Evolutionary conservation across 352 stramenopile species (phyloP), one percentile per base, ranked within the genome.

Genomic region (Globisporangium nagaii): DNA sequence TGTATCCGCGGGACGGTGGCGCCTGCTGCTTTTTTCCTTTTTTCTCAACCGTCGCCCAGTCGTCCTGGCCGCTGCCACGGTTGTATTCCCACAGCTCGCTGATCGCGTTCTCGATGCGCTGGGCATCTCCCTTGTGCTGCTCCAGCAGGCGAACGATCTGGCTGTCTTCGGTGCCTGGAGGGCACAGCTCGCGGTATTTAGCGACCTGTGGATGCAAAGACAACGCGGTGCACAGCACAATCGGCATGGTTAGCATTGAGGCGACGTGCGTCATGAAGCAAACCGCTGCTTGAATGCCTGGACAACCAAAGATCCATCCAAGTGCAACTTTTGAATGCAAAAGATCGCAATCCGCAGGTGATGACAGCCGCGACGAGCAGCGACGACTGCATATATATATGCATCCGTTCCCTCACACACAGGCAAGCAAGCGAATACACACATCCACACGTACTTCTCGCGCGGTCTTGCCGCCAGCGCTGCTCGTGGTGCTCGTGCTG

Each of bases 1-100:
- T 50, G 41, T 58, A 25, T 50, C 51, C 51, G 34, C 56, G 56
- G 8, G 56, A 58, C 22, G 28, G n/a, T 41, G 56, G 48, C 20
- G 37, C 25, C 27, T 52, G 46, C n/a, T 58, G 41, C 68, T 94
- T 94, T 48, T 80, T 86, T 47, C 53, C 67, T 57, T 90, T 92
- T 60, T 94, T 94, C 52, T 74, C 66, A 45, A 94, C 84, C 11
- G 68, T 82, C 48, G 81, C 84, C 84, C 84, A 94, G 40, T 79
- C 82, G 39, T 88, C 73, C 46, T 82, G 68, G 19, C 53, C 68
- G 53, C 70, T 66, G 45, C 77, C 75, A 60, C 73, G 81, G 64
- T 89, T 66, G 56, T 90, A 75, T 58, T 94, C 84, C 84, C 84
- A 94, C 53, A 94, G 62, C 64, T 94, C 84, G 43, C 71, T 94